These are phyloP conservation scores for Ceratocystis variospora DNA, from an alignment of 2,329 filamentous ascomycete species.

Conservation along the genomic window DNA sequence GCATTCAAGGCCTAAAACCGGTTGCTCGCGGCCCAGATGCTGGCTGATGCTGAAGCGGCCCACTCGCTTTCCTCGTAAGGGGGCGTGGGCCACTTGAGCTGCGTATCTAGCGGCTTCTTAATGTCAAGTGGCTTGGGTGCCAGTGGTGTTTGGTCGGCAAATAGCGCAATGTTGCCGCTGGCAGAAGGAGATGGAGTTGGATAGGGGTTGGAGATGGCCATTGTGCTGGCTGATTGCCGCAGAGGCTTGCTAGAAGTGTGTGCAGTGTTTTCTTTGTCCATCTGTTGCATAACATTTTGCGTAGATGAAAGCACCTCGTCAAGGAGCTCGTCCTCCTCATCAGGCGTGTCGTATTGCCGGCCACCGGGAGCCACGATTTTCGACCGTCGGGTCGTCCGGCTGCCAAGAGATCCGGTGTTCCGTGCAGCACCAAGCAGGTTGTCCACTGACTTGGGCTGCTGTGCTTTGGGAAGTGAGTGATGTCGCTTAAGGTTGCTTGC, in stretches of 20 bases:
- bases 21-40: conserved; percentile 61
- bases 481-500: conserved; percentile 47
- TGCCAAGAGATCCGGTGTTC: conserved; percentile 20
- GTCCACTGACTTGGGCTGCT: conserved; percentile 49
- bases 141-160: conserved; percentile 47
- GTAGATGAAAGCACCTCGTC: conserved; percentile 77
- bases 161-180: conserved; percentile 63
- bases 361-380: conserved; percentile 57
- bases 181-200: conserved; percentile 64
- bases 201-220: conserved; percentile 47
- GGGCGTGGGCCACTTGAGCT: conserved; percentile 81
- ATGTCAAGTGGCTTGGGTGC: conserved; percentile 61
- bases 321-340: conserved; percentile 90
- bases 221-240: conserved; percentile 51
- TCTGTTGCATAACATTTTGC: conserved; percentile 56
- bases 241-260: conserved; percentile 27
- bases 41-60: conserved; percentile 69
- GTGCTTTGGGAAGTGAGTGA: conserved; percentile 46
- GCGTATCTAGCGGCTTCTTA: conserved; percentile 37
- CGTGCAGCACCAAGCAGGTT: conserved; percentile 43
- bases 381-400: conserved; percentile 50
- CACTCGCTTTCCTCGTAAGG: conserved; percentile 91
- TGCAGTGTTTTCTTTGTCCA: conserved; percentile 43
- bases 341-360: conserved; percentile 81
- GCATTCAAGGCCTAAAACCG: conserved; percentile 34